Evolutionary conservation across 2,329 filamentous ascomycete species (phyloP), one percentile per base, ranked within the genome.

Genomic region (Fusarium oxysporum): DNA sequence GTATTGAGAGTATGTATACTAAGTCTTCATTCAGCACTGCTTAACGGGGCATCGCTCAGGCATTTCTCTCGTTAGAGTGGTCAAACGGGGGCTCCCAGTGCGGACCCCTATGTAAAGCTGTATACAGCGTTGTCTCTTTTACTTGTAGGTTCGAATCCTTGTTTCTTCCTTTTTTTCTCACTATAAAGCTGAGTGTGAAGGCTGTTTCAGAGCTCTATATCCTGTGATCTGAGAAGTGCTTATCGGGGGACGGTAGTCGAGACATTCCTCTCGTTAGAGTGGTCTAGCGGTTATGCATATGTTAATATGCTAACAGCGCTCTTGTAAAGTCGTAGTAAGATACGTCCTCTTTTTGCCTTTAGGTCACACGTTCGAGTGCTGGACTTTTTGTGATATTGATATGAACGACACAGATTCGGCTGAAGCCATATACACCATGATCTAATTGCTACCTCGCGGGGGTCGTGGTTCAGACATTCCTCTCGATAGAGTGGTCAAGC

Each of bases 211-310:
- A 25, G 23, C 23, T 25, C 4, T 25, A 25, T 25, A 25, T 25
- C 23, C 23, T 25, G 23, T 25, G 23, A 25, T 25, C 23, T 25
- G 23, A 25, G 23, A 25, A 25, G 23, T 25, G 23, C 23, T 25
- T 25, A 25, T 25, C 23, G 4, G 23, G 23, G 23, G 23, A 25
- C 23, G 23, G 23, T 25, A 25, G 23, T 25, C 23, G 23, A 25
- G 23, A 25, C 23, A 25, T 0, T 37, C 48, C 48, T 37, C 23
- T 53, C 32, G 23, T 21, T 53, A 53, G 33, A 38, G 50, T 53
- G 33, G 23, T 53, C 50, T 53, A 53, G 50, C 17, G 33, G 33
- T 53, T 38, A 53, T 37, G 33, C 50, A 53, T n/a, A 53, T 53
- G 23, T 37, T 37, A n/a, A 53, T 38, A 5, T 38, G 50, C 12